A percentile compares a stretch with the other conserved stretches of the same genome.
phyloP scores from a whole-genome alignment of 202 grass and related monocot species.

The Panicum virgatum region DNA sequence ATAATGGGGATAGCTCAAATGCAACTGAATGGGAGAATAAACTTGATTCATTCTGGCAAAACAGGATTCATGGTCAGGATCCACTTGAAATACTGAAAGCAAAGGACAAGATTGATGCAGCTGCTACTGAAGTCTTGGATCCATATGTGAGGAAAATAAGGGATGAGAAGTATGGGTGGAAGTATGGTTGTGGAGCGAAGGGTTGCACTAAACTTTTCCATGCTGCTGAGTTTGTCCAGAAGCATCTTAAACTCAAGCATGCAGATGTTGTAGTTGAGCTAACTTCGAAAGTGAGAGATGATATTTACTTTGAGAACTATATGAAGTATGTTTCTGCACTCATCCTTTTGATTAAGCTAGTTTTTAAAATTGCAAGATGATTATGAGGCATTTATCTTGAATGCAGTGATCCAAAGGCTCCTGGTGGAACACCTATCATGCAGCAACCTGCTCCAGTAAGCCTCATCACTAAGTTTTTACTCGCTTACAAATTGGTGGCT shows the following conservation, averaged over 20 bases:
- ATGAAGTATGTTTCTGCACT: constrained; percentile 75
- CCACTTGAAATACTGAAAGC: constrained; percentile 78
- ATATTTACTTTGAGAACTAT: constrained; percentile 96
- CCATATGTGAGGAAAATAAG: constrained; percentile 95
- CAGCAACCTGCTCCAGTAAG: constrained; percentile 90
- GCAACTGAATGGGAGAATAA: constrained; percentile 88
- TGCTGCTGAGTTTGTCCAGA: constrained; percentile 96
- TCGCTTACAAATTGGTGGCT: constrained; percentile 21
- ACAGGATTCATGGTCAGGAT: constrained; percentile 76
- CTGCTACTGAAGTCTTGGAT: constrained; percentile 76
- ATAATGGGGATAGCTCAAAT: constrained; percentile 65
- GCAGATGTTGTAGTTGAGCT: constrained; percentile 69
- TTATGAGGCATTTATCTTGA: constrained; percentile 34
- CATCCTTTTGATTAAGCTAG: constrained; percentile 21
- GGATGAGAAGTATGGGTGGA: constrained; percentile 99
- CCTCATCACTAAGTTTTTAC: constrained; percentile 28
- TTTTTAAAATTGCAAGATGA: constrained; percentile 23
- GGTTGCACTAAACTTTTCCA: constrained; percentile 99
- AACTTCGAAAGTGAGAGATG: constrained; percentile 82
- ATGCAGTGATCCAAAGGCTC: constrained; percentile 90
- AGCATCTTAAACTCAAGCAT: constrained; percentile 96
- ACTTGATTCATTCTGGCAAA: constrained; percentile 87
- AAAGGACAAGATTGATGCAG: constrained; percentile 90
- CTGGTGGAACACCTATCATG: constrained; percentile 96
- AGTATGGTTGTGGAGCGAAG: constrained; percentile 95